Evolutionary conservation across 2,329 filamentous ascomycete species (phyloP), one percentile per base, ranked within the genome.

Genomic region (Aspergillus unguis): DNA sequence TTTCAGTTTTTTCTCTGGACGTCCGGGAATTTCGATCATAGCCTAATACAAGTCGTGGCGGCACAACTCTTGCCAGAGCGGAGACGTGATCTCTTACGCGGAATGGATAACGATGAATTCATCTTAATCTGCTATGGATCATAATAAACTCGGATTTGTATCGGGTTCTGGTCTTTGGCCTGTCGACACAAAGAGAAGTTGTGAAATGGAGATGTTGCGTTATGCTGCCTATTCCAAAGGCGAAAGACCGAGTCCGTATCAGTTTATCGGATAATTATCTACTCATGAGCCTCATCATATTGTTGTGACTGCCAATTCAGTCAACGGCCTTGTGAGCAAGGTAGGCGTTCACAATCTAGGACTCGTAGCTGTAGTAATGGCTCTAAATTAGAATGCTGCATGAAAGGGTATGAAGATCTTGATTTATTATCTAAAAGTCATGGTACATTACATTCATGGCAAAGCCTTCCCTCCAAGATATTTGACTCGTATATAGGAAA

Each of bases 401-500:
- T 23, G 31, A 10, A 42, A 11, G 28, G 9, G 33, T 23, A 40
- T 9, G n/a, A 51, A 52, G 41, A 56, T 55, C 53, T 56, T 29
- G 40, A 48, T 62, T 57, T 44, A 52, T 60, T 59, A 62, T 56
- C 46, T 64, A 60, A 58, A 62, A 52, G 57, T 60, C 62, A 62
- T 65, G 65, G 64, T 70, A 70, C 67, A 68, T 70, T 69, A 69
- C 58, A 69, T 65, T 57, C 55, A 51, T 56, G 23, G 33, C 44
- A 45, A 31, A 45, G 41, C 37, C 26, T 23, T 28, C 25, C 25
- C 26, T 28, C 29, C 28, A 33, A 25, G 10, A 25, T 28, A 37
- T 6, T 44, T 17, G 29, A 32, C n/a, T 47, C 44, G 27, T 47
- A n/a, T 47, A 10, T 45, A 36, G 50, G 29, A 10, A 40, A 48